These are phyloP conservation scores for Trichoderma virens DNA, from an alignment of 495 filamentous ascomycete genomes.

Conservation along the genomic window DNA sequence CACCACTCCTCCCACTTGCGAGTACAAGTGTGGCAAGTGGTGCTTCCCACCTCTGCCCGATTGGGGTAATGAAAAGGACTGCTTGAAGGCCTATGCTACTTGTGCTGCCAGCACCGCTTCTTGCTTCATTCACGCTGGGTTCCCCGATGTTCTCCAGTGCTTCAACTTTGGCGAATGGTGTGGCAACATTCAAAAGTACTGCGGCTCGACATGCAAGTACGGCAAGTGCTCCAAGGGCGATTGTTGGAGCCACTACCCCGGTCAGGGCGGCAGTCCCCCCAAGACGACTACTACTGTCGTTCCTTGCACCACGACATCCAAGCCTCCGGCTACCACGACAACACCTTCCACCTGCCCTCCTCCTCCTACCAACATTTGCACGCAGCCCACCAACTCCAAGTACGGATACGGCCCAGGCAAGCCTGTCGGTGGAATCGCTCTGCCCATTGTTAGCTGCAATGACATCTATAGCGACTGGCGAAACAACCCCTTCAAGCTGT, in stretches of 20 bases:
- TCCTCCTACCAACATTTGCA: constrained; percentile 38
- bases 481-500: constrained; percentile 38
- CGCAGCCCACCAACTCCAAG: constrained; percentile 27
- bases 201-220: constrained; percentile 19
- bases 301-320: constrained; percentile 27
- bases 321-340: constrained; percentile 17
- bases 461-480: constrained; percentile 30
- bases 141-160: constrained; percentile 36
- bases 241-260: constrained; percentile 32
- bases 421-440: constrained; percentile 40
- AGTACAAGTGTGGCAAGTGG: constrained; percentile 44
- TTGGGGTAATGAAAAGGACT: constrained; percentile 30
- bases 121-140: constrained; percentile 42
- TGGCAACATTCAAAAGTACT: constrained; percentile 28
- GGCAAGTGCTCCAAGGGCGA: constrained; percentile 25
- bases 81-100: constrained; percentile 26
- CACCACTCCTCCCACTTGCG: constrained; percentile 35
- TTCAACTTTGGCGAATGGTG: constrained; percentile 40
- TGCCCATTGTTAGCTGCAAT: constrained; percentile 45
- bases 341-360: constrained; percentile 25
- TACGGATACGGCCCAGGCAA: constrained; percentile 31
- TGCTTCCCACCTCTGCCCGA: constrained; percentile 39
- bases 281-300: constrained; percentile 23
- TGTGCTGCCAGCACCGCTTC: constrained; percentile 37
- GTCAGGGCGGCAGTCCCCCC: constrained; percentile 18